Conservation (phyloP, 352 stramenopile species). For the Thraustotheca clavata region DNA sequence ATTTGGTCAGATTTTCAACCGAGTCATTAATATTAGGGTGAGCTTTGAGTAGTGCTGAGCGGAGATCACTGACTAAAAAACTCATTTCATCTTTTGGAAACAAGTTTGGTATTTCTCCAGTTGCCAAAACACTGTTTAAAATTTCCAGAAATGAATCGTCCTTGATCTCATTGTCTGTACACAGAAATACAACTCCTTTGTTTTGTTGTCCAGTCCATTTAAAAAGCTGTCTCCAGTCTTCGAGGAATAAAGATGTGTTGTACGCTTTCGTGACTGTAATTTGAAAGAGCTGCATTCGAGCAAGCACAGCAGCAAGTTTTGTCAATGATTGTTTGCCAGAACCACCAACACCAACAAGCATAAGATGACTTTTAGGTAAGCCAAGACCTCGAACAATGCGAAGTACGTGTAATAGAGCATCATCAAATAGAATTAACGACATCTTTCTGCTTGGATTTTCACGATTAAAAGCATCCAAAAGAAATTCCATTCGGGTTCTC, state of each 20-base stretch:
- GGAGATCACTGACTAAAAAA: conserved; percentile 77
- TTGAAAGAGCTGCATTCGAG: conserved; percentile 71
- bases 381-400: conserved; percentile 73
- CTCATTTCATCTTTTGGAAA: conserved; percentile 86
- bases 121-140: conserved; percentile 82
- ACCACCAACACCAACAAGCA: conserved; percentile 86
- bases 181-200: conserved; percentile 73
- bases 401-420: conserved; percentile 80
- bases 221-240: conserved; percentile 78
- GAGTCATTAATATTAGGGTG: conserved; percentile 59
- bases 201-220: conserved; percentile 74
- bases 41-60: conserved; percentile 54
- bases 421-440: conserved; percentile 85
- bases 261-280: conserved; percentile 86
- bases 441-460: conserved; percentile 63
- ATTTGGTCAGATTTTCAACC: conserved; percentile 69
- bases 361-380: conserved; percentile 79
- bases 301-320: conserved; percentile 68
- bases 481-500: conserved; percentile 41
- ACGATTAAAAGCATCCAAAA: conserved; percentile 74
- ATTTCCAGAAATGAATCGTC: conserved; percentile 85
- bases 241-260: conserved; percentile 71
- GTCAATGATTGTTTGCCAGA: conserved; percentile 84
- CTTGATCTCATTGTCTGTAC: conserved; percentile 87
- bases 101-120: conserved; percentile 75